These are phyloP conservation scores for Clitoria ternatea DNA, from an alignment of 306 rosid genomes.

Conservation along the genomic window DNA sequence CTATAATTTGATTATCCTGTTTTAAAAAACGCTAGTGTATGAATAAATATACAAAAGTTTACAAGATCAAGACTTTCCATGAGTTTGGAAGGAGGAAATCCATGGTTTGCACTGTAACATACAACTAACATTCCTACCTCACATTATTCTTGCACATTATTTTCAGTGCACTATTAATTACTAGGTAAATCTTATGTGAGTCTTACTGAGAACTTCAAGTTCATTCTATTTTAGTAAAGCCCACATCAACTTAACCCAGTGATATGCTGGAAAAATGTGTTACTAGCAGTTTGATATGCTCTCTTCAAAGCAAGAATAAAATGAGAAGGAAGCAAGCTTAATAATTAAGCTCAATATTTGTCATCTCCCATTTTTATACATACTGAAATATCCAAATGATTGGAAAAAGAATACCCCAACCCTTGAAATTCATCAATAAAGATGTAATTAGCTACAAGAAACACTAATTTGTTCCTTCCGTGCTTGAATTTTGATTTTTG, in stretches of 20 bases:
- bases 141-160: neutral
- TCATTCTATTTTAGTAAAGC: neutral
- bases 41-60: neutral
- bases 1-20: neutral
- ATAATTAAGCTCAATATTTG: conserved; percentile 45
- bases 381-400: conserved; percentile 48
- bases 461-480: conserved; percentile 36
- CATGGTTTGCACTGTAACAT: neutral
- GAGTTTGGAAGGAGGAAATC: neutral
- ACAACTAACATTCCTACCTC: neutral
- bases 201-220: neutral
- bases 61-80: neutral
- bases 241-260: neutral
- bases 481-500: conserved; percentile 9
- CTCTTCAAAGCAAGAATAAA: neutral
- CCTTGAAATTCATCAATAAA: conserved; percentile 31
- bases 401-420: conserved; percentile 52
- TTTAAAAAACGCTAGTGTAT: neutral
- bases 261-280: neutral
- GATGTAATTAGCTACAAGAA: conserved; percentile 31
- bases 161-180: neutral
- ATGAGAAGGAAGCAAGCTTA: conserved; percentile 37
- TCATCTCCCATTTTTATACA: conserved; percentile 51
- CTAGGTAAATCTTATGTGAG: neutral
- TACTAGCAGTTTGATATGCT: neutral